These are phyloP conservation scores for Powellomyces hirtus DNA, from an alignment of 192 early-diverging fungal genomes.

Conservation along the genomic window DNA sequence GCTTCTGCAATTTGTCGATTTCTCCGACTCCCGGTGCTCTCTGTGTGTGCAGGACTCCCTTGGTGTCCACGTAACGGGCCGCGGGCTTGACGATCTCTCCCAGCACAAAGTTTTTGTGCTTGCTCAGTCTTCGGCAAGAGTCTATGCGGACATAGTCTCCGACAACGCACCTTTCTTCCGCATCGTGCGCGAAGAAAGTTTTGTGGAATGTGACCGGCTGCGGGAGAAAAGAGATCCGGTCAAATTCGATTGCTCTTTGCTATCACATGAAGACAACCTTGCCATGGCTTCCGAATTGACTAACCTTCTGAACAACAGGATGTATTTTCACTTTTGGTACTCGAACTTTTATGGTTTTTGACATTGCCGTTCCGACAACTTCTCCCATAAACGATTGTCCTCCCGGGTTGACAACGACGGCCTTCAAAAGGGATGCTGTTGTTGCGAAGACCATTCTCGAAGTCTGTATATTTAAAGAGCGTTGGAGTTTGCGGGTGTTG, in stretches of 20 bases:
- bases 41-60: conserved; percentile 47
- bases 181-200: conserved; percentile 88
- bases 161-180: conserved; percentile 70
- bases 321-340: conserved; percentile 75
- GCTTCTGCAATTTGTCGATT: conserved; percentile 8
- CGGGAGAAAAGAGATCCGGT: not conserved
- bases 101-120: conserved; percentile 84
- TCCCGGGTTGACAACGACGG: not conserved
- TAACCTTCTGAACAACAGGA: conserved; percentile 81
- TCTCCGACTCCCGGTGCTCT: conserved; percentile 6
- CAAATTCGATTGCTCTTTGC: not conserved
- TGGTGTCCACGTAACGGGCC: conserved; percentile 29
- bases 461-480: too few relatives aligned
- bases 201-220: conserved; percentile 80
- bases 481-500: too few relatives aligned
- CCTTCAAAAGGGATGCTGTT: not conserved
- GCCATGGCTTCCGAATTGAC: not conserved
- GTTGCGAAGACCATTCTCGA: too few relatives aligned
- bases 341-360: conserved; percentile 88
- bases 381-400: conserved; percentile 57
- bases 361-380: conserved; percentile 84
- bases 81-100: conserved; percentile 68
- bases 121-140: conserved; percentile 81
- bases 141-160: conserved; percentile 94
- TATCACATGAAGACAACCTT: not conserved